Evolutionary conservation across 1,284 basidiomycete species (phyloP).

Genomic region (Thecaphora thlaspeos): DNA sequence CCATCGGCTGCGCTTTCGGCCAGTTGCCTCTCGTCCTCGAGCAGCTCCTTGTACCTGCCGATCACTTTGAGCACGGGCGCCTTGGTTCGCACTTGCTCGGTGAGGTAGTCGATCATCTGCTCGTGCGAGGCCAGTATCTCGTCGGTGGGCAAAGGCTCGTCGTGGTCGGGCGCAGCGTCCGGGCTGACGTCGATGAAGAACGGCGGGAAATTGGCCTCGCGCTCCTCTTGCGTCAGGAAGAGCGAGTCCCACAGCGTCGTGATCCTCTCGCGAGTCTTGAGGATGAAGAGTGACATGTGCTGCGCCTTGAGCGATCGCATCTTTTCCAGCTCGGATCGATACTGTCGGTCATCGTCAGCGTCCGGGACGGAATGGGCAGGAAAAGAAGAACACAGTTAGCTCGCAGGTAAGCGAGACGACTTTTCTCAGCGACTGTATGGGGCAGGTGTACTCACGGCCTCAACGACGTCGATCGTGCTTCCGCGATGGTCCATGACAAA

Average conservation of each 20-base stretch:
- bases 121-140: constrained; percentile 78
- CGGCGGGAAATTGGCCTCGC: constrained; percentile 60
- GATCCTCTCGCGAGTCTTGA: constrained; percentile 79
- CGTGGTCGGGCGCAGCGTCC: constrained; percentile 21
- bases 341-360: constrained; percentile 58
- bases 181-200: constrained; percentile 38
- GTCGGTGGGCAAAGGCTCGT: constrained; percentile 40
- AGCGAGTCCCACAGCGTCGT: constrained; percentile 78
- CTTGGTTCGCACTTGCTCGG: constrained; percentile 76
- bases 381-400: too few species aligned
- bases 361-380: too few species aligned
- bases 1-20: constrained; percentile 68
- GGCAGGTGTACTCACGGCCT: constrained; percentile 62
- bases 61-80: constrained; percentile 74
- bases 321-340: constrained; percentile 83
- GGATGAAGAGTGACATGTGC: constrained; percentile 81
- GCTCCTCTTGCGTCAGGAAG: constrained; percentile 79
- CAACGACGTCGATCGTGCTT: constrained; percentile 71
- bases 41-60: constrained; percentile 86
- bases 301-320: constrained; percentile 86
- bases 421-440: too few species aligned
- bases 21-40: constrained; percentile 81
- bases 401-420: too few species aligned
- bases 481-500: constrained; percentile 63
- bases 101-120: constrained; percentile 75